Conservation (phyloP, 179 eudicot genomes). For the Camellia oleifera region DNA sequence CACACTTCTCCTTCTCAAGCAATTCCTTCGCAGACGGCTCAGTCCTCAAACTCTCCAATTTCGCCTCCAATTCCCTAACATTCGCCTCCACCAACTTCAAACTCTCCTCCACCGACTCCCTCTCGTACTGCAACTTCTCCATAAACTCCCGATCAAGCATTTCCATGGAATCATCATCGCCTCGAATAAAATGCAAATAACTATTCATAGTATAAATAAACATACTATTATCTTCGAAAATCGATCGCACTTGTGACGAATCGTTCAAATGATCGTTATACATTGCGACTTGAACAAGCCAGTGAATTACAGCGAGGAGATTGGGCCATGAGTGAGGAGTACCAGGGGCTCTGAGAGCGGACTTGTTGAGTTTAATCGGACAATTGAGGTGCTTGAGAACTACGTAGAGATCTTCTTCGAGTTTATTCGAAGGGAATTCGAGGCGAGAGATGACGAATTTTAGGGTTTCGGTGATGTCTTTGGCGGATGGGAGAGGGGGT, state of each 20-base stretch:
- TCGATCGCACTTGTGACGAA: constrained; percentile 18
- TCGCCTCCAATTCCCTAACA: constrained; percentile 42
- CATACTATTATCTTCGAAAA: constrained; percentile 29
- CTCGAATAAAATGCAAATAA: constrained; percentile 57
- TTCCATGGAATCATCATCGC: constrained; percentile 66
- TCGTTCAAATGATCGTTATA: constrained; percentile 41
- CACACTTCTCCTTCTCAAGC: constrained; percentile 46
- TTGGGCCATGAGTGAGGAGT: constrained; percentile 81
- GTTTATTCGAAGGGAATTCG: constrained; percentile 32
- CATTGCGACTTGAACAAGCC: constrained; percentile 70
- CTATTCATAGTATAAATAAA: constrained; percentile 39
- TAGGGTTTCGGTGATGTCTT: constrained; percentile 40
- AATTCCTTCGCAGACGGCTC: constrained; percentile 55
- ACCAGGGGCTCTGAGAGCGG: constrained; percentile 71
- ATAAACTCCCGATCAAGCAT: constrained; percentile 42
- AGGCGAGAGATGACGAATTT: constrained; percentile 46
- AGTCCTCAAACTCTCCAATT: constrained; percentile 42
- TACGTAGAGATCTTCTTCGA: constrained; percentile 58
- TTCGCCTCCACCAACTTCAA: constrained; percentile 37
- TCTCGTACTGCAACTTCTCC: constrained; percentile 43
- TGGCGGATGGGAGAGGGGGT: no score
- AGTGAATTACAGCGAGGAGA: constrained; percentile 64
- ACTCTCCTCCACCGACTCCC: constrained; percentile 26
- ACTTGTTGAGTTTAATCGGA: constrained; percentile 68
- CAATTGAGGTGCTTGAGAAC: constrained; percentile 56